Base-by-base conservation (phyloP, 2,329 filamentous ascomycete genomes). In the Curvularia eragrostidis region DNA sequence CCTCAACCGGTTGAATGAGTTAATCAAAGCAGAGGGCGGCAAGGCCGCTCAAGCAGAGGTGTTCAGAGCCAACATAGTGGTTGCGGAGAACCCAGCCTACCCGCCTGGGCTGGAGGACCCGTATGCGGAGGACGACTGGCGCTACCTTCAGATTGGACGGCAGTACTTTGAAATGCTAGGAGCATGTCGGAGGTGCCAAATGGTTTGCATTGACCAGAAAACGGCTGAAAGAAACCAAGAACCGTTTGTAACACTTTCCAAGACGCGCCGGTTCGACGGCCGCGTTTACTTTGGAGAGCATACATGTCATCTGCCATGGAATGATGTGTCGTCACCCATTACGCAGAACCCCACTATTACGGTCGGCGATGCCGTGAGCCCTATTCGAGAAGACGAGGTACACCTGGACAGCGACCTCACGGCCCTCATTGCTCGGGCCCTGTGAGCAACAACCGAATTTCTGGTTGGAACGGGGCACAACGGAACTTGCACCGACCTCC, bases 231-330 rank as follows among this genome's bases (percentile, higher is more conserved):
- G 87, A 74, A 87, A 88, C 62, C 87, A 92, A 62, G 95, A 98
- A 75, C 95, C 95, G 0, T 96, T 95, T 71, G 85, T 90, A 3
- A 97, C 93, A 0, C 79, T 99, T 57, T 89, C 91, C 1, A 97
- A 96, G 80, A 96, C 91, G 10, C 85, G 95, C 65, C 86, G 91
- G 55, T 87, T 91, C 62, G 87, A 91, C 50, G 91, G 93, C 1
- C 93, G 93, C 76, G 89, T 97, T 2, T 90, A 90, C 66, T 99
- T 99, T 80, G 95, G 95, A 4, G 87, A 90, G 58, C 94, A 99
- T 78, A 81, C 83, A 34, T 80, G 80, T 57, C 74, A 82, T 66
- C 62, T 80, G 21, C 66, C 68, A 18, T 59, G 67, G 56, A 57
- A 62, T 23, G 64, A 69, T 21, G 56, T 52, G 42, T 54, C 62